phyloP scores from a whole-genome alignment of 768 basidiomycete genomes.

The Hericium alpestre region DNA sequence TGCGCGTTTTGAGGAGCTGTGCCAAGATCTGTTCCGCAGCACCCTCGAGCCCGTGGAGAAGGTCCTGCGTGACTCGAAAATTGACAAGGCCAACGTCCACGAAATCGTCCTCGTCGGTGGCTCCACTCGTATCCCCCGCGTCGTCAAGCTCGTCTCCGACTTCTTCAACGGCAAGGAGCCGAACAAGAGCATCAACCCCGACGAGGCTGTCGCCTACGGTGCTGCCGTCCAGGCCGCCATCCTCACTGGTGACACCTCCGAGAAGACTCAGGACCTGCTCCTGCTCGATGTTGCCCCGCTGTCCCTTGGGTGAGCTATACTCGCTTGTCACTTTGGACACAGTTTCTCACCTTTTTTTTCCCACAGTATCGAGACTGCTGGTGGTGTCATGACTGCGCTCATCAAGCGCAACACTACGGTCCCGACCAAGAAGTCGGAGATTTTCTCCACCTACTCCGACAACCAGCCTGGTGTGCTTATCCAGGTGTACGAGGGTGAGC shows the following conservation, averaged over 20 bases:
- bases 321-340: conserved; percentile 17
- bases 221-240: conserved; percentile 98
- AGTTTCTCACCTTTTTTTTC: conserved; percentile 6
- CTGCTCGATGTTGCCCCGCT: conserved; percentile 89
- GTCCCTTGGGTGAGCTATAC: conserved; percentile 41
- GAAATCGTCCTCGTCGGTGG: conserved; percentile 98
- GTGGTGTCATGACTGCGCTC: conserved; percentile 97
- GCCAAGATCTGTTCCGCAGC: conserved; percentile 89
- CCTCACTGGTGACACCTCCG: conserved; percentile 93
- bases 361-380: conserved; percentile 86
- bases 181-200: conserved; percentile 99
- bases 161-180: conserved; percentile 99
- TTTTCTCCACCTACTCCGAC: conserved; percentile 96
- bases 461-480: conserved; percentile 98
- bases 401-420: conserved; percentile 99
- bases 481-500: conserved; percentile 97
- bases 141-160: conserved; percentile 95
- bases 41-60: conserved; percentile 96
- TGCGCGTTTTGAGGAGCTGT: conserved; percentile 94
- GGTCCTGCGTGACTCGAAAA: conserved; percentile 95
- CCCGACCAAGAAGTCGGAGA: conserved; percentile 97
- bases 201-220: conserved; percentile 97
- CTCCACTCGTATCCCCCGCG: conserved; percentile 95
- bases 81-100: conserved; percentile 91
- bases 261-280: conserved; percentile 93